Percentiles rank a stretch among this genome's conserved stretches.
Evolutionary conservation across 2,329 filamentous ascomycete species (phyloP).

Genomic region (Aspergillus sojae): DNA sequence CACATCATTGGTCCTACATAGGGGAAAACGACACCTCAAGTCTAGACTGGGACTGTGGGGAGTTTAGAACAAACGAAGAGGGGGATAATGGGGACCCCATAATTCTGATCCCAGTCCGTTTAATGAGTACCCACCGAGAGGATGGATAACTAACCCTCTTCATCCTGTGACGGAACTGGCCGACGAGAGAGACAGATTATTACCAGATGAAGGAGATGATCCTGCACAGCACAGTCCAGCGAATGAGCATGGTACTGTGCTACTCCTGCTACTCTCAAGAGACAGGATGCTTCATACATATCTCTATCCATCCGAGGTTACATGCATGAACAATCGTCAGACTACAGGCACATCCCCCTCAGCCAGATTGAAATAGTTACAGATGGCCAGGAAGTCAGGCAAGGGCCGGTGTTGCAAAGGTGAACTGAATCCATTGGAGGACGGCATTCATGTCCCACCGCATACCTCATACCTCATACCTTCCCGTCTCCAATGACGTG

Average conservation of each 20-base stretch:
- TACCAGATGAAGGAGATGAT: not conserved
- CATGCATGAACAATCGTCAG: not conserved
- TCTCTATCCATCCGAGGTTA: not conserved
- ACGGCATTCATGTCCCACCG: no score
- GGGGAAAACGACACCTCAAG: not conserved
- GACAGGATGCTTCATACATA: not conserved
- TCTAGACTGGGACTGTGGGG: slow-evolving; percentile 2
- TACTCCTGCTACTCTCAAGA: not conserved
- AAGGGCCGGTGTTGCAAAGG: no score
- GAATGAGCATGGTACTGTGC: not conserved
- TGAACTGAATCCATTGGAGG: not conserved
- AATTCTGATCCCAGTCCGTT: not conserved
- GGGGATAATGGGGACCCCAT: slow-evolving; percentile 2
- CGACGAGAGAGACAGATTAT: not conserved
- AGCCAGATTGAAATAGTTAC: no score
- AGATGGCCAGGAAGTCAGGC: no score
- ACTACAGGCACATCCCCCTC: not conserved
- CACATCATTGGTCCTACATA: not conserved
- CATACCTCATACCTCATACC: not conserved
- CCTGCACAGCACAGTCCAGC: not conserved
- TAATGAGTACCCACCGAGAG: not conserved
- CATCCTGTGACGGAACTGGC: not conserved
- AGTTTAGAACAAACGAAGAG: not conserved
- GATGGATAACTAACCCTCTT: not conserved
- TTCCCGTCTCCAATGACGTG: not conserved